Percentiles rank a stretch among this genome's conserved stretches.
These are phyloP conservation scores for Zygosaccharomyces bisporus DNA, from an alignment of 805 yeast species.

Conservation along the genomic window DNA sequence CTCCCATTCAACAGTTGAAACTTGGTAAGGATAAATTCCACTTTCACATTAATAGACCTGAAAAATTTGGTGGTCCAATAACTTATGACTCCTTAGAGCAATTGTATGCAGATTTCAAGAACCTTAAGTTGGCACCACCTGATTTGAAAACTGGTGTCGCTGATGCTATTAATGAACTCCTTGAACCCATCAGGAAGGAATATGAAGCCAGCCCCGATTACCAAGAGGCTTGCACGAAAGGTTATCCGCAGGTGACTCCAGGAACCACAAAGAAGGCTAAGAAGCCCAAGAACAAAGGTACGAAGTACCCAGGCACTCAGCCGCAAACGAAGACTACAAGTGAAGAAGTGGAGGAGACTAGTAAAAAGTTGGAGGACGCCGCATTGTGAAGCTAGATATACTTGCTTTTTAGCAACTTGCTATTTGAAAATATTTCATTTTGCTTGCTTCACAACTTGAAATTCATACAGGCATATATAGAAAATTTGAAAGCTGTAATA, in stretches of 20 bases:
- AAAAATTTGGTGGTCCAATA: constrained; percentile 93
- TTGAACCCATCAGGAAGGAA: constrained; percentile 80
- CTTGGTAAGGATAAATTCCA: constrained; percentile 53
- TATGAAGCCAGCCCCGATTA: constrained; percentile 61
- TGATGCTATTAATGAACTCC: constrained; percentile 71
- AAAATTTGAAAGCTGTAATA: not conserved
- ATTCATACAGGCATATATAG: not conserved
- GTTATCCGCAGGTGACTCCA: constrained; percentile 73
- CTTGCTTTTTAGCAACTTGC: not conserved
- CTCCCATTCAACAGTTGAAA: constrained; percentile 81
- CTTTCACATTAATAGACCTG: constrained; percentile 85
- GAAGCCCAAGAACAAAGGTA: constrained; percentile 82
- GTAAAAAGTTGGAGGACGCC: constrained; percentile 29
- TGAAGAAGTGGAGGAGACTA: constrained; percentile 20
- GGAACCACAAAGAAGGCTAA: constrained; percentile 63
- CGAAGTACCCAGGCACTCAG: constrained; percentile 76
- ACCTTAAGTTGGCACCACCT: constrained; percentile 79
- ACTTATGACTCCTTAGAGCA: constrained; percentile 63
- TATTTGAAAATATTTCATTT: not conserved
- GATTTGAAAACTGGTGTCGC: constrained; percentile 92
- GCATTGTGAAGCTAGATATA: constrained; percentile 5
- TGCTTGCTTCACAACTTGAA: not conserved
- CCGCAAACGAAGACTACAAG: constrained; percentile 31
- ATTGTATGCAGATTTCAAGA: constrained; percentile 66
- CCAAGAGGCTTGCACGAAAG: constrained; percentile 68